Evolutionary conservation across 129 eudicot species (phyloP).

Genomic region (Centaurea solstitialis): DNA sequence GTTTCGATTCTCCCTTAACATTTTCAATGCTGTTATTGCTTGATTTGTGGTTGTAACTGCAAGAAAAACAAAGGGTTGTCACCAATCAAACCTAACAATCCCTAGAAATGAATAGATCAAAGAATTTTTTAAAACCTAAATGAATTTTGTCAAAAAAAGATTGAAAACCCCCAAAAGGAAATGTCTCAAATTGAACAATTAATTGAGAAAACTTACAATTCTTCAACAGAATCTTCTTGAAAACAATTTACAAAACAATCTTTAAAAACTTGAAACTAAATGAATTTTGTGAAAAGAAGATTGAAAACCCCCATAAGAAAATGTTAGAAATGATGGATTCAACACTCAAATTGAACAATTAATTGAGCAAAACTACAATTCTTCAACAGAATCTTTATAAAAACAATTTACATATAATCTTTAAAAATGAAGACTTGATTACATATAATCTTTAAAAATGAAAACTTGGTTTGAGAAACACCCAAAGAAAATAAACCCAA

Average conservation of each 20-base stretch:
- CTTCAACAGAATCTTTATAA: neutral
- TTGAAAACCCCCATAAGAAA: neutral
- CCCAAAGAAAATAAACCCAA: neutral
- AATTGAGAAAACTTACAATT: neutral
- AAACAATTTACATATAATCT: neutral
- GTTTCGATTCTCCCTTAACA: slow-evolving; percentile 78
- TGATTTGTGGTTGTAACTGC: slow-evolving; percentile 71
- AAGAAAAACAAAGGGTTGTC: slow-evolving; percentile 7
- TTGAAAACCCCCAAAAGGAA: neutral
- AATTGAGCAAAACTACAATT: neutral
- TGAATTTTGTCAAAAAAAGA: neutral
- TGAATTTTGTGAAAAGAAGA: neutral
- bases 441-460: neutral
- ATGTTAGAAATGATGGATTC: neutral
- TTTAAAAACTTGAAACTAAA: slow-evolving; percentile 5
- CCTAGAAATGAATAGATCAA: slow-evolving; percentile 26
- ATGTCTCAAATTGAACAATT: neutral
- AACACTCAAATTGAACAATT: neutral
- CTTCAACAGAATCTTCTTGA: neutral
- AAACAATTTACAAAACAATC: neutral
- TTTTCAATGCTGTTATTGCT: slow-evolving; percentile 66
- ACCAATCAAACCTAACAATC: slow-evolving; percentile 17
- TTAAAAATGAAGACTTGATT: neutral
- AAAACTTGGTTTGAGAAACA: neutral
- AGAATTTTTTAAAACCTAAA: neutral